Base-by-base conservation (phyloP, 768 basidiomycete species). In the Grammothele lineata region DNA sequence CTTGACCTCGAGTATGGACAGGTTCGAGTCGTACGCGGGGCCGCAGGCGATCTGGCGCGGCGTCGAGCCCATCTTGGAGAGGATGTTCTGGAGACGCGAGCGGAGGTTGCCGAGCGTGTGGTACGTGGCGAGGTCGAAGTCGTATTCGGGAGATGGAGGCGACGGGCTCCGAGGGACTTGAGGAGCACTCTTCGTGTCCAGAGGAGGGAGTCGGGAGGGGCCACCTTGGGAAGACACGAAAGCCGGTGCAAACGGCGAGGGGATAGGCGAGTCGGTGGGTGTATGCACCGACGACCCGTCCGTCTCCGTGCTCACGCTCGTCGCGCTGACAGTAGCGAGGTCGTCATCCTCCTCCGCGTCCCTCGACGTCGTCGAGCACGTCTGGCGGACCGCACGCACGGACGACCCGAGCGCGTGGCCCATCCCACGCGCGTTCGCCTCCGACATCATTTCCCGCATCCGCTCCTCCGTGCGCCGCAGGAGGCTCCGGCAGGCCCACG, bases 401-500 rank as follows among this genome's bases (percentile, higher is more conserved):
- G 35, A 37, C 15, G 30, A n/a, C 7, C 25, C 38, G 17, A 47
- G 45, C 7, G 43, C 34, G 14, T 51, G 35, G 11, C 38, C 40
- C 21, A 44, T 22, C 12, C 46, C 47, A 5, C 35, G 34, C 18
- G 49, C 35, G 32, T 47, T 50, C 3, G 49, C 53, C 27, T 54
- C 48, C 22, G 40, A 26, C 15, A 50, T 19, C 46, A 57, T 50
- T 42, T 47, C 50, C 38, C 44, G 50, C 57, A 66, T 55, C 25
- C 61, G 58, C 40, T 57, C 61, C 42, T 76, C 70, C 12, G 71
- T 68, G 27, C 66, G 72, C 15, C 79, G 70, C 49, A 83, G 69
- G 66, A 73, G 74, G 55, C 72, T 77, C 25, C 73, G 67, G 22
- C 76, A 62, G n/a, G 76, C 67, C 80, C 81, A 82, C 4, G 74